These are phyloP conservation scores for Oemleria cerasiformis DNA, from an alignment of 306 rosid genomes.

Conservation along the genomic window DNA sequence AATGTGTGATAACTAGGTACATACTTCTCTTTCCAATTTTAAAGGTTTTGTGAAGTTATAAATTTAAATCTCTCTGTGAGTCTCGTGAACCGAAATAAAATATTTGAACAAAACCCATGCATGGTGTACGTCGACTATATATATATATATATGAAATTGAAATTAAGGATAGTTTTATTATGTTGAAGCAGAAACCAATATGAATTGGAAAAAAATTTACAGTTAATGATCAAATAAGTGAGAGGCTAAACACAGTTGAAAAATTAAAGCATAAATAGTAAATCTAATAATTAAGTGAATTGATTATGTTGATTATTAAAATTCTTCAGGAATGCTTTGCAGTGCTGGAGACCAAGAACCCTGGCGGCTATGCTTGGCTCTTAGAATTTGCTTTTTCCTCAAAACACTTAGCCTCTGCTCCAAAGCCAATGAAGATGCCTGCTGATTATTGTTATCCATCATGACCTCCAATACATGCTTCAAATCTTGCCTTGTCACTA, in stretches of 20 bases:
- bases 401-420: constrained; percentile 38
- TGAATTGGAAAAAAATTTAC: not conserved
- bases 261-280: not conserved
- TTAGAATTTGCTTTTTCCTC: constrained; percentile 33
- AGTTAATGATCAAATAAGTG: not conserved
- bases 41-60: too few species aligned
- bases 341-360: constrained; percentile 49
- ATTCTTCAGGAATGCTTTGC: constrained; percentile 57
- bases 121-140: too few species aligned
- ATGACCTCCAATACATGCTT: constrained; percentile 40
- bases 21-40: too few species aligned
- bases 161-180: too few species aligned
- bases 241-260: not conserved
- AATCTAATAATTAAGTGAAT: too few species aligned
- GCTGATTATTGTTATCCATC: not conserved
- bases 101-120: too few species aligned
- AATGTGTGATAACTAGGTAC: too few species aligned
- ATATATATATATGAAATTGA: too few species aligned
- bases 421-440: constrained; percentile 11
- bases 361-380: constrained; percentile 19
- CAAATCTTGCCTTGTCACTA: constrained; percentile 43
- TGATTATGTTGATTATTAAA: not conserved
- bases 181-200: constrained; percentile 2
- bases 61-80: too few species aligned
- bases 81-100: too few species aligned